Conservation (phyloP, 1,139 yeast species). For the Magnusiomyces paraingens region DNA sequence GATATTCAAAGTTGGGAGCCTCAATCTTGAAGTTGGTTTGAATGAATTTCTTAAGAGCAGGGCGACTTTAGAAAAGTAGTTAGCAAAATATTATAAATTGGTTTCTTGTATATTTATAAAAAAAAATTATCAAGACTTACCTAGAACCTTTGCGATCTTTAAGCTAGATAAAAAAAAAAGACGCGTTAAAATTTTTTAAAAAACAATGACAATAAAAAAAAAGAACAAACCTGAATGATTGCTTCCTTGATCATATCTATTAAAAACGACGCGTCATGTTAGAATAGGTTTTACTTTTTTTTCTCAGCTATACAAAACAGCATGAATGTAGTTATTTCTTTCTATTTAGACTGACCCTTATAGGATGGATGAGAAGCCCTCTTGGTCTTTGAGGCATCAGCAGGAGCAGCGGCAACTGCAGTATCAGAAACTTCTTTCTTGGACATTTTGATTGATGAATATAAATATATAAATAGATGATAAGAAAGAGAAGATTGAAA, state of each 20-base stretch:
- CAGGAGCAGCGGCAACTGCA: conserved; percentile 25
- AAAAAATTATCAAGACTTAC: conserved; percentile 42
- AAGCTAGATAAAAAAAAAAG: conserved; percentile 32
- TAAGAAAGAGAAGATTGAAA: too few species aligned
- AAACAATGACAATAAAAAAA: conserved; percentile 23
- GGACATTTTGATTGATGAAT: conserved; percentile 14
- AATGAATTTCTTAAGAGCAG: conserved; percentile 68
- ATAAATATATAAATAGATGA: too few species aligned
- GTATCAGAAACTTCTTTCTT: conserved; percentile 23
- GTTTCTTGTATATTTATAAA: conserved; percentile 16
- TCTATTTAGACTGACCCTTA: conserved; percentile 30
- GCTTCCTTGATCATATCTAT: conserved; percentile 75
- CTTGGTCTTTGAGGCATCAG: conserved; percentile 16
- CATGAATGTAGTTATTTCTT: background rate
- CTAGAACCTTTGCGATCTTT: conserved; percentile 76
- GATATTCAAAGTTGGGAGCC: conserved; percentile 60
- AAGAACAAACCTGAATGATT: conserved; percentile 38
- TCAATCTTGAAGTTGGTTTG: conserved; percentile 50
- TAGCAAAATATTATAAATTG: background rate
- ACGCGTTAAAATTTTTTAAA: background rate
- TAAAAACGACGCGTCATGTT: background rate
- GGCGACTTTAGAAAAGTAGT: conserved; percentile 41
- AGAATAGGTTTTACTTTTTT: background rate
- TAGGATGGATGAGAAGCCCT: conserved; percentile 38
- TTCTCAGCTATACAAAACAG: conserved; percentile 4